These are phyloP conservation scores for Gossypium thurberi DNA, from an alignment of 345 rosid genomes.

Conservation along the genomic window DNA sequence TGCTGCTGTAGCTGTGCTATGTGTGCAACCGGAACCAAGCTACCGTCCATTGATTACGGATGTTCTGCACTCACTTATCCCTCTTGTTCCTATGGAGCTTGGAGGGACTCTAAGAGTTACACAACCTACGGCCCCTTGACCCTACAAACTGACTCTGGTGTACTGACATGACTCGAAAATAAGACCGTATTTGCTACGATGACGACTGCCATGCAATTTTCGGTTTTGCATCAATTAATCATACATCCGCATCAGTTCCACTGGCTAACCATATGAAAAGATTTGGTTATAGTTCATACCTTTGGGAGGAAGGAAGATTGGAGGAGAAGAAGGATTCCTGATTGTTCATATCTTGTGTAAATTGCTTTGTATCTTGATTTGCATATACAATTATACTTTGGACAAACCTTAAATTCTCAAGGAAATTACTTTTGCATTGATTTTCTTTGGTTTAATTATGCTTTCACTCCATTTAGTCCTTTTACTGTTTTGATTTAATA, in stretches of 20 bases:
- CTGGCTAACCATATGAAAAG: not conserved
- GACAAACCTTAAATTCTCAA: not conserved
- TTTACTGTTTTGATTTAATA: no score
- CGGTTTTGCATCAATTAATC: not conserved
- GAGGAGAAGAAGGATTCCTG: not conserved
- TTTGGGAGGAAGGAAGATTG: not conserved
- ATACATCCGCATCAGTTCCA: not conserved
- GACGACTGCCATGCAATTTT: not conserved
- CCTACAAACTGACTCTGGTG: not conserved
- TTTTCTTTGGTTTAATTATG: no score
- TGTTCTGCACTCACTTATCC: constrained; percentile 81
- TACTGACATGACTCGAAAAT: not conserved
- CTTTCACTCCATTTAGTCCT: not conserved
- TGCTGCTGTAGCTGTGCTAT: constrained; percentile 90
- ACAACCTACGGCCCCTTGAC: constrained; percentile 17
- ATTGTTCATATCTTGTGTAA: constrained; percentile 22
- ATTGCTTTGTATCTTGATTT: constrained; percentile 8
- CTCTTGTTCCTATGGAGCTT: constrained; percentile 70
- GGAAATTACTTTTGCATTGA: not conserved
- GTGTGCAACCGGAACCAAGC: constrained; percentile 89
- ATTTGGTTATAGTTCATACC: constrained; percentile 1
- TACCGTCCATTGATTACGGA: constrained; percentile 87
- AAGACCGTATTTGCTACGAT: not conserved
- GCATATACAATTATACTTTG: not conserved
- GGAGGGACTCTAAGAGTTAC: constrained; percentile 72